Conservation (phyloP, 2,329 filamentous ascomycete genomes). For the Fulvia fulva region DNA sequence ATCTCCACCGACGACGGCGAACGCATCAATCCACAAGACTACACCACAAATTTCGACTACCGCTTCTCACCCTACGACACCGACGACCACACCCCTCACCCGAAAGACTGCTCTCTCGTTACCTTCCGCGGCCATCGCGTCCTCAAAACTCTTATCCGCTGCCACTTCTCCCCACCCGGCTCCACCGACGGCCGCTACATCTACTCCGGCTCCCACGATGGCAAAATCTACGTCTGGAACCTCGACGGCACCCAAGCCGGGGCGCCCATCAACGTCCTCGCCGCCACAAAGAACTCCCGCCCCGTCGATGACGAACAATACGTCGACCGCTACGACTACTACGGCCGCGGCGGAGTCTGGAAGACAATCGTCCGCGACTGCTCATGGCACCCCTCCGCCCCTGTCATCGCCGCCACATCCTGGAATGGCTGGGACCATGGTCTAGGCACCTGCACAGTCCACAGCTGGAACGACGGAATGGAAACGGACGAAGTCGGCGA, state of each 20-base stretch:
- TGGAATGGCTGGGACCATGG: conserved; percentile 76
- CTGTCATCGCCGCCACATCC: conserved; percentile 78
- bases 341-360: conserved; percentile 59
- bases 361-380: conserved; percentile 80
- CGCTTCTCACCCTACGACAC: conserved; percentile 64
- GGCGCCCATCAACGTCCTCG: conserved; percentile 67
- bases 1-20: conserved; percentile 66
- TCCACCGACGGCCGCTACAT: conserved; percentile 89
- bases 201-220: conserved; percentile 86
- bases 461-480: conserved; percentile 68
- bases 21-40: conserved; percentile 51
- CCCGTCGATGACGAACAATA: conserved; percentile 51
- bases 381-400: conserved; percentile 83
- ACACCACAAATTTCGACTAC: conserved; percentile 69
- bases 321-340: conserved; percentile 55
- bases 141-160: conserved; percentile 84
- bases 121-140: conserved; percentile 91
- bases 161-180: conserved; percentile 85
- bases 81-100: conserved; percentile 66
- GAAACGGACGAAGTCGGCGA: conserved; percentile 57
- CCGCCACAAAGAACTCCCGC: conserved; percentile 62
- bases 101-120: conserved; percentile 83
- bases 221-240: conserved; percentile 88
- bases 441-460: conserved; percentile 70
- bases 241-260: conserved; percentile 80